These are phyloP conservation scores for Paecilomyces sp. DNA, from an alignment of 2,329 filamentous ascomycete genomes.

Conservation along the genomic window DNA sequence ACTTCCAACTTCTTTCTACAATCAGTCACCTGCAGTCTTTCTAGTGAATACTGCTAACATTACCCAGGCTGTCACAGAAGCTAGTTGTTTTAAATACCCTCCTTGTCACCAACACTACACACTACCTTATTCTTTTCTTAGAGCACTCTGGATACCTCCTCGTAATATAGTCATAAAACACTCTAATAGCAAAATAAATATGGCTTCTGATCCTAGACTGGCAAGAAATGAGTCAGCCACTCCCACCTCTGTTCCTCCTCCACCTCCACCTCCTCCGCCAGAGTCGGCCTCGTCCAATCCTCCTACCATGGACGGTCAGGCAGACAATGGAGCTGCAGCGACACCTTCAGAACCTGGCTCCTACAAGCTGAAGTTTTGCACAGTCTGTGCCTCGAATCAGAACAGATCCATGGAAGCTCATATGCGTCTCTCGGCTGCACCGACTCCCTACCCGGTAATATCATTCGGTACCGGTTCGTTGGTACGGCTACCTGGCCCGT, in stretches of 20 bases:
- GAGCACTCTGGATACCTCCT: conserved; percentile 1
- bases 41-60: conserved; percentile 15
- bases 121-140: conserved; percentile 4
- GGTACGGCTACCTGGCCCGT: conserved; percentile 85
- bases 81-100: conserved; percentile 23
- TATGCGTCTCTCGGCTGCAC: conserved; percentile 74
- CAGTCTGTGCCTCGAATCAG: conserved; percentile 97
- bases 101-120: neutral
- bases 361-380: conserved; percentile 93
- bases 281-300: conserved; percentile 25
- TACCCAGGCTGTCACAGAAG: conserved; percentile 21
- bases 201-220: conserved; percentile 47
- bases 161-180: conserved; percentile 5
- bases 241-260: conserved; percentile 36
- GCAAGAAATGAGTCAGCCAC: conserved; percentile 40
- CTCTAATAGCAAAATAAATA: conserved; percentile 15
- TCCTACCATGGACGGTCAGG: conserved; percentile 9
- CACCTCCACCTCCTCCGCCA: conserved; percentile 44
- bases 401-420: conserved; percentile 99
- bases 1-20: conserved; percentile 10
- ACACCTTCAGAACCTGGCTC: conserved; percentile 25
- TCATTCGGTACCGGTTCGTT: conserved; percentile 95
- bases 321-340: conserved; percentile 8
- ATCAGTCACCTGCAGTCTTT: neutral
- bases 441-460: conserved; percentile 87